Evolutionary conservation across 2,329 filamentous ascomycete species (phyloP), one percentile per base, ranked within the genome.

Genomic region (Fusarium sp.): DNA sequence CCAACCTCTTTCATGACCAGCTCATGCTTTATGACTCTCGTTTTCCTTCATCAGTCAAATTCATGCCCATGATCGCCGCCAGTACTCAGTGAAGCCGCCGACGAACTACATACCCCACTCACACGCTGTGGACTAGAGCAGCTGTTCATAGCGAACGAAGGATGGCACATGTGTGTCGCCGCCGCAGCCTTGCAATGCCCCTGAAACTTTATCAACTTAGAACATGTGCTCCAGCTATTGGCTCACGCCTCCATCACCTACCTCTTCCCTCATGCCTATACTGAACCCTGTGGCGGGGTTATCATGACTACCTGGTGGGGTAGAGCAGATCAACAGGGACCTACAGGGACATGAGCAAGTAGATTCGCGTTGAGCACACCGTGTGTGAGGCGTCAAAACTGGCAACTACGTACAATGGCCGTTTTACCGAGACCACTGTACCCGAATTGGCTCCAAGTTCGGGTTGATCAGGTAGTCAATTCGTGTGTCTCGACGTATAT

Each of bases 181-280:
- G 68, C 57, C 50, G 65, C 53, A 65, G 69, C 73, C 71, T 74
- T 68, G 54, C 49, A 48, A 64, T 57, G 45, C 51, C 71, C 77
- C 68, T 74, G 67, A 68, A 68, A 66, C 68, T 51, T 63, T 69
- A 75, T 68, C 58, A 71, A 66, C 53, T 52, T 68, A 53, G 59
- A 68, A 62, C 80, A 83, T 82, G 81, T 83, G 81, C 77, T 74
- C 74, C 75, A 82, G 78, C 72, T 74, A 83, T 83, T 83, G 81
- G 81, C 67, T 77, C 74, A 77, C 74, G 72, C 72, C 58, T 53
- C 50, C 42, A 59, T 67, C 63, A 45, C 28, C 60, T 36, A 66
- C 42, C 24, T 46, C 28, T 34, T 59, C 38, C 39, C 49, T 60
- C 42, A 45, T 56, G 14, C 20, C 44, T 38, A 58, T 50, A 57